Evolutionary conservation across 441 rosid species (phyloP), one percentile per base, ranked within the genome.

Genomic region (Syzygium malaccense): DNA sequence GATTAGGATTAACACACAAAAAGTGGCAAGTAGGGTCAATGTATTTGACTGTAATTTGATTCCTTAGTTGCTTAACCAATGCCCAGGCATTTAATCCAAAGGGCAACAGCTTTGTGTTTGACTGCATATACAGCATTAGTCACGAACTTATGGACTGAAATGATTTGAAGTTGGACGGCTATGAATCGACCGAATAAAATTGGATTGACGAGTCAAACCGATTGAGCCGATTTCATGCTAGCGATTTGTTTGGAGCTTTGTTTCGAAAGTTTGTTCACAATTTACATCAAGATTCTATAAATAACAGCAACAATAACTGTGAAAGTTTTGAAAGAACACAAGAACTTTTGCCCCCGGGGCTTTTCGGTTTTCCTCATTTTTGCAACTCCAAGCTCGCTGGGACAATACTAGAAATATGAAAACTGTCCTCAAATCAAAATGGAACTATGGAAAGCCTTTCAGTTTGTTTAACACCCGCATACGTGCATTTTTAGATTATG

Each of bases 81-180:
- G 37, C 17, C 19, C 14, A 15, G 37, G 71, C 0, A 15, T 6
- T 64, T 58, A 2, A 26, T 26, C 30, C 7, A 26, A 26, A 58
- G 30, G 30, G 30, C 4, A 58, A 1, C 4, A 12, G 64, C 64
- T 1, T 58, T 58, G 64, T 58, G 30, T 58, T 58, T 58, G 30
- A 58, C 30, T 58, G 12, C 64, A 4, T 26, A 26, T 26, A 2
- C 3, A 12, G 12, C 30, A 58, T 12, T 5, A 25, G 3, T 26
- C 64, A 58, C 7, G 12, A 1, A 30, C 30, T 0, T 3, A 2
- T 58, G 7, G 3, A 3, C 30, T 1, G 7, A 26, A 58, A 26
- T 58, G 30, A 58, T 4, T 58, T 58, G 30, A 58, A 58, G 64
- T 26, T 0, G 64, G 30, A 57, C 25, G 11, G 25, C 5, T 7